Base-by-base conservation (phyloP, 23 red algal species). In the Pyropia yezoensis region DNA sequence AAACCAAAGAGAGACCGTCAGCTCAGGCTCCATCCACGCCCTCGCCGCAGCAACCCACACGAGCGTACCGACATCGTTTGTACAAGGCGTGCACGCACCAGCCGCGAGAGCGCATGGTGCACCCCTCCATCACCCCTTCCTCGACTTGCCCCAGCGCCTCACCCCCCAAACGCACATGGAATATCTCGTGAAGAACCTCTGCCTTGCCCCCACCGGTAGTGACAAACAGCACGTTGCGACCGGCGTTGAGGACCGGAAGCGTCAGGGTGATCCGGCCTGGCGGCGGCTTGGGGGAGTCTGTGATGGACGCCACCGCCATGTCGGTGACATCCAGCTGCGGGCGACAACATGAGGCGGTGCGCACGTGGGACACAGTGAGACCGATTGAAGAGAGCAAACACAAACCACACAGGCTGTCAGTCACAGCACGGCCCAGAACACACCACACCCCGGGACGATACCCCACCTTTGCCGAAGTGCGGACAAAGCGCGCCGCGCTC, bases 221-320 rank as follows among this genome's bases (percentile, higher is more conserved):
- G 18, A 96, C 78, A 57, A 96, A 96, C 26, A 82, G 67, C 39
- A 62, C 61, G 9, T 61, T 69, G 28, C 67, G 59, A 16, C 77
- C 92, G 16, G 79, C 73, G 65, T 96, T 83, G 15, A 96, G 14
- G 29, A 80, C 68, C 24, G 77, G 55, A 11, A 82, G 58, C 5
- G 83, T 96, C 23, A 96, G 84, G 1, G 92, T 96, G 50, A 96
- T 83, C 5, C 92, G 63, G 27, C 57, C 50, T 3, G 84, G 78
- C 27, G 92, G 92, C 11, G 92, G 83, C 28, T 96, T 96, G 7
- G 92, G 92, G n/a, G 92, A 89, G 65, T 89, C 81, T 52, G 39
- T 61, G 4, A 90, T 87, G 4, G 50, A 51, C 6, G 71, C 64
- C 24, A 95, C 89, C 17, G 75, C 20, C 54, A 32, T 39, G 21